Evolutionary conservation across 2,329 filamentous ascomycete genomes (phyloP).

Genomic region (Neopestalotiopsis clavispora): DNA sequence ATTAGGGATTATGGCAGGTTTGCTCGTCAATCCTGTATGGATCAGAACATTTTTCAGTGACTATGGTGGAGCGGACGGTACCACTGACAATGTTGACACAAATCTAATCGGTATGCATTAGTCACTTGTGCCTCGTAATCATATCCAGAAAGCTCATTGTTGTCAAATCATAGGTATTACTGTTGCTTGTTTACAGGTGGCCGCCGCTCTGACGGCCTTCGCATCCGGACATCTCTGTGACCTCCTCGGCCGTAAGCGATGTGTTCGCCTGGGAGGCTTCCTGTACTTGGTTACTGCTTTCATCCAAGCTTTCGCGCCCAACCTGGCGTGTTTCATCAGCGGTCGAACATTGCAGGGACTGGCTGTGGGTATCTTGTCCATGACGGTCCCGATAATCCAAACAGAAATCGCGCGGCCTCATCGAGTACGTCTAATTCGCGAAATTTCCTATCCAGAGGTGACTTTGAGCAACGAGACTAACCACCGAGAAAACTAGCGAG

Average conservation of each 20-base stretch:
- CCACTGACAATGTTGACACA: background rate
- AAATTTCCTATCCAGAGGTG: no score
- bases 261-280: background rate
- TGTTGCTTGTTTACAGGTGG: background rate
- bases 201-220: background rate
- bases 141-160: no score
- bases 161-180: background rate
- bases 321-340: background rate
- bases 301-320: background rate
- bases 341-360: background rate
- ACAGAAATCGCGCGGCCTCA: background rate
- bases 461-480: no score
- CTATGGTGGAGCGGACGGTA: background rate
- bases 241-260: background rate
- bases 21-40: conserved; percentile 5
- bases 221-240: background rate
- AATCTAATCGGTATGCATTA: no score
- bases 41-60: background rate
- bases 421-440: no score
- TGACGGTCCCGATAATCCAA: conserved; percentile 2
- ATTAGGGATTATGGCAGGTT: conserved; percentile 2
- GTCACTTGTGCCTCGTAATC: no score
- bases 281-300: background rate
- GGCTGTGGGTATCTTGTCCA: background rate
- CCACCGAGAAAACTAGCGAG: background rate